These are phyloP conservation scores for Aspergillus versicolor DNA, from an alignment of 2,329 filamentous ascomycete genomes.

Conservation along the genomic window DNA sequence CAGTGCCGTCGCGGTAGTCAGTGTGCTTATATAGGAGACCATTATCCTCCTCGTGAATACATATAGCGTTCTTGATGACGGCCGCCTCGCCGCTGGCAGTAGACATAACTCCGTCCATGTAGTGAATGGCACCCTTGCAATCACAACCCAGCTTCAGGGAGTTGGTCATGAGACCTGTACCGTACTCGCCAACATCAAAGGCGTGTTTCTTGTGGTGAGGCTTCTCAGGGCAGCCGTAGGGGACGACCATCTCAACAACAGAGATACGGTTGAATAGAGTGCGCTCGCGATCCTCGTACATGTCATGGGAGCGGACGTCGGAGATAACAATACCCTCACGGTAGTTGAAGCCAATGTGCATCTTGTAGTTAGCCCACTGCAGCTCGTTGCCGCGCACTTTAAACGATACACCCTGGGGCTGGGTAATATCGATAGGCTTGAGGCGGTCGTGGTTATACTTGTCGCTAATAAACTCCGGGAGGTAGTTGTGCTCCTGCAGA, in stretches of 20 bases:
- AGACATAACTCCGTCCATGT: slow-evolving; percentile 87
- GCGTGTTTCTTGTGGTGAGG: slow-evolving; percentile 50
- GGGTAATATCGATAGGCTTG: slow-evolving; percentile 84
- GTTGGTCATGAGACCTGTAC: slow-evolving; percentile 51
- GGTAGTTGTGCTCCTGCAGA: slow-evolving; percentile 65
- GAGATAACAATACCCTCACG: slow-evolving; percentile 86
- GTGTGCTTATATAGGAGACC: slow-evolving; percentile 93
- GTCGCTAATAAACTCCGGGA: slow-evolving; percentile 68
- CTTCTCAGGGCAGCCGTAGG: slow-evolving; percentile 48
- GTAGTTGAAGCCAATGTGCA: slow-evolving; percentile 95
- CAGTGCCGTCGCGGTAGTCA: slow-evolving; percentile 87
- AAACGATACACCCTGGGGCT: slow-evolving; percentile 88
- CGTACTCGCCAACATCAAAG: slow-evolving; percentile 49
- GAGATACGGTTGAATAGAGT: slow-evolving; percentile 88
- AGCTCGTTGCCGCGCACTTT: slow-evolving; percentile 72
- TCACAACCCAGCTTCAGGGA: slow-evolving; percentile 48
- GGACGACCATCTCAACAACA: slow-evolving; percentile 75
- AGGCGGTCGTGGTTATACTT: slow-evolving; percentile 71
- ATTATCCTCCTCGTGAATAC: slow-evolving; percentile 90
- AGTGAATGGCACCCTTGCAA: slow-evolving; percentile 67
- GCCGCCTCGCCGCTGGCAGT: slow-evolving; percentile 70
- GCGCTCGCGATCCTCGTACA: slow-evolving; percentile 61
- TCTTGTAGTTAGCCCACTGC: slow-evolving; percentile 77
- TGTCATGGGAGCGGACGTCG: slow-evolving; percentile 87
- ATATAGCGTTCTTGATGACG: slow-evolving; percentile 84